Evolutionary conservation across 2,329 filamentous ascomycete species (phyloP).

Genomic region (Aureobasidium sp.): DNA sequence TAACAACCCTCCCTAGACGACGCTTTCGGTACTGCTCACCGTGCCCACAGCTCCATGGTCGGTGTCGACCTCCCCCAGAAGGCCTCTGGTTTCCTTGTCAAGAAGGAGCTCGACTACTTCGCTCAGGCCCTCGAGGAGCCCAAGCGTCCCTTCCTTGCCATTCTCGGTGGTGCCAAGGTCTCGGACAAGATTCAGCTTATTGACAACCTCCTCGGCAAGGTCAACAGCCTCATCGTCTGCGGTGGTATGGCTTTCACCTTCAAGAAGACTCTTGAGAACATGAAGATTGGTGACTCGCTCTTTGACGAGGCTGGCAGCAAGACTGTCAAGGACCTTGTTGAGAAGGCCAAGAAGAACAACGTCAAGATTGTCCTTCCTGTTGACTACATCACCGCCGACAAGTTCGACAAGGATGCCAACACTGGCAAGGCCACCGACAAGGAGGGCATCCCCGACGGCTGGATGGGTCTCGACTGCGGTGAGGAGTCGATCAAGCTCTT

Average conservation of each 20-base stretch:
- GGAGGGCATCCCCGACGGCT: conserved; percentile 88
- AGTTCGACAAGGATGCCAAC: conserved; percentile 79
- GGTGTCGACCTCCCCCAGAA: conserved; percentile 93
- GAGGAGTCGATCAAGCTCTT: conserved; percentile 81
- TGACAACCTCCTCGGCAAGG: conserved; percentile 97
- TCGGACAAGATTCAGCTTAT: conserved; percentile 99
- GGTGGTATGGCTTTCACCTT: conserved; percentile 99
- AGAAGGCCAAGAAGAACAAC: conserved; percentile 94
- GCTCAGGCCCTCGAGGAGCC: conserved; percentile 91
- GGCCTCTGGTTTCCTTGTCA: conserved; percentile 96
- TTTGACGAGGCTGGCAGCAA: conserved; percentile 93
- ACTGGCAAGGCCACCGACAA: conserved; percentile 75
- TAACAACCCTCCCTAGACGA: conserved; percentile 55
- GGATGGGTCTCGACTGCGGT: conserved; percentile 96
- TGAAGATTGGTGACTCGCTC: conserved; percentile 82
- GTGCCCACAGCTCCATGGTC: conserved; percentile 99
- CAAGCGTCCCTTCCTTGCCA: conserved; percentile 93
- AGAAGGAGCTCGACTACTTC: conserved; percentile 99
- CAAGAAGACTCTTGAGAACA: conserved; percentile 93
- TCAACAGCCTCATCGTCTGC: conserved; percentile 93
- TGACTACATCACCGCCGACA: conserved; percentile 94
- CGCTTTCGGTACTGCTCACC: conserved; percentile 96
- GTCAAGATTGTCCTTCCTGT: conserved; percentile 92
- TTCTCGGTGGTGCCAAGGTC: conserved; percentile 96
- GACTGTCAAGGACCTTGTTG: conserved; percentile 77